phyloP scores from a whole-genome alignment of 73 alveolate genomes.

The Paraurostyla sp. region DNA sequence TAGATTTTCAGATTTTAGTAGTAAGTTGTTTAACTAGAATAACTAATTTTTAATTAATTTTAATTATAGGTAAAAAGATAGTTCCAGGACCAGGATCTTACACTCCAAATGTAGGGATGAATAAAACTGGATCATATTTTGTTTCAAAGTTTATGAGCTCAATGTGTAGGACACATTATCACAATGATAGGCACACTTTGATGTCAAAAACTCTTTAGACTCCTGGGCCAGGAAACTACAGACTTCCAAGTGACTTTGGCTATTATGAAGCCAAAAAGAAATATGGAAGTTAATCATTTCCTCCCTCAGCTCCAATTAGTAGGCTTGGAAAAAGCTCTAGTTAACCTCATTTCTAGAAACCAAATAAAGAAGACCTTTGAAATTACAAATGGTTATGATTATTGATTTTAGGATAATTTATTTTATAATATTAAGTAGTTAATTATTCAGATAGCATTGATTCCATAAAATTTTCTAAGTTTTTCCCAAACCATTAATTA shows the following conservation, averaged over 20 bases:
- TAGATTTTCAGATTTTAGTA: conserved; percentile 65
- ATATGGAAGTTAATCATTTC: background rate
- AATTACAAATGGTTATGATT: background rate
- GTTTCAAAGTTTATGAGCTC: conserved; percentile 76
- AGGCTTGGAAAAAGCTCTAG: background rate
- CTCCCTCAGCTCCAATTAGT: background rate
- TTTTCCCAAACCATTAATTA: conserved; percentile 72
- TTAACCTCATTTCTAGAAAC: background rate
- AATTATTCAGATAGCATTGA: conserved; percentile 57
- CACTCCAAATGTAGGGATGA: conserved; percentile 57
- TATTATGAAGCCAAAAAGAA: conserved; percentile 82
- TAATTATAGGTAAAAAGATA: background rate
- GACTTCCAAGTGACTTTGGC: conserved; percentile 93
- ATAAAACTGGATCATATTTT: conserved; percentile 74
- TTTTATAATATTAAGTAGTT: background rate
- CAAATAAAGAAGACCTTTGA: background rate
- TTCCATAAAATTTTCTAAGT: conserved; percentile 69
- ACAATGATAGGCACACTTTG: conserved; percentile 58
- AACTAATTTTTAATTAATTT: too few relatives aligned
- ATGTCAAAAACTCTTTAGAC: conserved; percentile 11
- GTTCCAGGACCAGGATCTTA: conserved; percentile 85
- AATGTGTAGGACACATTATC: conserved; percentile 76
- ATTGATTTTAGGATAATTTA: background rate
- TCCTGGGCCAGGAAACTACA: conserved; percentile 93
- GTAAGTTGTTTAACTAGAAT: background rate